These are phyloP conservation scores for Myxozyma nipponensis DNA, from an alignment of 805 yeast species.

Conservation along the genomic window DNA sequence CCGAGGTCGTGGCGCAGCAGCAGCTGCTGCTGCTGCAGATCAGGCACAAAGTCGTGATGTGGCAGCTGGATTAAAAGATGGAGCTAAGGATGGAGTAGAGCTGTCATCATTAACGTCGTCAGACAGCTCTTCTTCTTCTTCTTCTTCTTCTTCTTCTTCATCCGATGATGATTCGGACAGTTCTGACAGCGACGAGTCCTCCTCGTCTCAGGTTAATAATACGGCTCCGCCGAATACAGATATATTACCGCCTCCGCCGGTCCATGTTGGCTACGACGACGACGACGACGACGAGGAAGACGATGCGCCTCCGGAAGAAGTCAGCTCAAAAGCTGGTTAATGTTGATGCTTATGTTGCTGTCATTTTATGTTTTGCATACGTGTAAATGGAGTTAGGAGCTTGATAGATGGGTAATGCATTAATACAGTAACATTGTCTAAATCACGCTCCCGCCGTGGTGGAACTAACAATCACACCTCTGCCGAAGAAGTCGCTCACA, in stretches of 20 bases:
- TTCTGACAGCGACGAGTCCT: not conserved
- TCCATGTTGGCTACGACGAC: not conserved
- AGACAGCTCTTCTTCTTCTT: not conserved
- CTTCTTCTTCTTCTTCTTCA: not conserved
- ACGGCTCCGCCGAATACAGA: not conserved
- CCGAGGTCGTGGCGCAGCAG: not conserved
- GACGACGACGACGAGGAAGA: slow-evolving; percentile 3
- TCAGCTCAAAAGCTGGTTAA: slow-evolving; percentile 1
- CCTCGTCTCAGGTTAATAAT: too few relatives aligned
- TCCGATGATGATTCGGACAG: slow-evolving; percentile 1
- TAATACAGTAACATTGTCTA: not conserved
- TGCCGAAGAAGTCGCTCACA: slow-evolving; percentile 76
- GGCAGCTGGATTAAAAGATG: too few relatives aligned
- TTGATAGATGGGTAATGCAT: too few relatives aligned
- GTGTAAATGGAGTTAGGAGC: too few relatives aligned
- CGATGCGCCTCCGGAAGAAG: slow-evolving; percentile 10
- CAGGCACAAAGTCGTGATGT: too few relatives aligned
- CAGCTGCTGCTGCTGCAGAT: too few relatives aligned
- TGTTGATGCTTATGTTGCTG: not conserved
- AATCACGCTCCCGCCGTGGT: too few relatives aligned
- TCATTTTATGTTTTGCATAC: not conserved
- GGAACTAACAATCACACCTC: slow-evolving; percentile 90
- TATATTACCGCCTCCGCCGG: not conserved
- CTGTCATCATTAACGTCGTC: too few relatives aligned
- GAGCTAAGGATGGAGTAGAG: too few relatives aligned